Evolutionary conservation across 2,329 filamentous ascomycete genomes (phyloP).

Genomic region (Mariannaea sp.): DNA sequence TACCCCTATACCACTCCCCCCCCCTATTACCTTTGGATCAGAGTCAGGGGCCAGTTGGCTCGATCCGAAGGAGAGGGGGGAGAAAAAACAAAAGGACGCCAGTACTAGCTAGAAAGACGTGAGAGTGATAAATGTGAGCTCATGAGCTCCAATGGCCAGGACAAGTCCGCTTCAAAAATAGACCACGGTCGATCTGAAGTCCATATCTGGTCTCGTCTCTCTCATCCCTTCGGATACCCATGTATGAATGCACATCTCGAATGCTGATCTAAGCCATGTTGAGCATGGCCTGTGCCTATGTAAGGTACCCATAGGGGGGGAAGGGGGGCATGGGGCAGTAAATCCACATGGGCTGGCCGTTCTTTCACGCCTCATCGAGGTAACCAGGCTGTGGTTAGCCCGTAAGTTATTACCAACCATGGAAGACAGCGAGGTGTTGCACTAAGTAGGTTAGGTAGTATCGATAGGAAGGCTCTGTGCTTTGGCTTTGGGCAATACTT

Average conservation of each 20-base stretch:
- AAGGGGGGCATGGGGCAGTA: conserved; percentile 13
- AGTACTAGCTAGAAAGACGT: not conserved
- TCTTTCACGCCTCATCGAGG: conserved; percentile 2
- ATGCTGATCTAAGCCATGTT: conserved; percentile 15
- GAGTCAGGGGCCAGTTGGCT: conserved; percentile 27
- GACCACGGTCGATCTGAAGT: conserved; percentile 1
- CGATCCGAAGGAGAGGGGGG: conserved; percentile 3
- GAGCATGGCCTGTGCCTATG: conserved; percentile 8
- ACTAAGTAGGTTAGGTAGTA: not conserved
- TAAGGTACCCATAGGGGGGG: conserved; percentile 18
- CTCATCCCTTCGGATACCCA: not conserved
- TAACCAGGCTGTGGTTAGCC: no score
- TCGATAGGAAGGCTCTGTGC: not conserved
- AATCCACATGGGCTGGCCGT: conserved; percentile 15
- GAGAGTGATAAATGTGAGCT: not conserved
- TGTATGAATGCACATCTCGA: conserved; percentile 4
- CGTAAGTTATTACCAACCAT: no score
- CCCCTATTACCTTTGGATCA: conserved; percentile 31
- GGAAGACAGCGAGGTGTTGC: no score
- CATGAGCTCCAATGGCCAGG: not conserved
- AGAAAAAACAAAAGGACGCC: conserved; percentile 5
- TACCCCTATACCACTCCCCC: conserved; percentile 18
- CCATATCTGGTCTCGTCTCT: conserved; percentile 13
- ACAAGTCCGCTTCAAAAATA: not conserved
- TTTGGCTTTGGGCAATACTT: not conserved